Conservation (phyloP, 106 monocot genomes). For the Alisma plantagoaquatica region DNA sequence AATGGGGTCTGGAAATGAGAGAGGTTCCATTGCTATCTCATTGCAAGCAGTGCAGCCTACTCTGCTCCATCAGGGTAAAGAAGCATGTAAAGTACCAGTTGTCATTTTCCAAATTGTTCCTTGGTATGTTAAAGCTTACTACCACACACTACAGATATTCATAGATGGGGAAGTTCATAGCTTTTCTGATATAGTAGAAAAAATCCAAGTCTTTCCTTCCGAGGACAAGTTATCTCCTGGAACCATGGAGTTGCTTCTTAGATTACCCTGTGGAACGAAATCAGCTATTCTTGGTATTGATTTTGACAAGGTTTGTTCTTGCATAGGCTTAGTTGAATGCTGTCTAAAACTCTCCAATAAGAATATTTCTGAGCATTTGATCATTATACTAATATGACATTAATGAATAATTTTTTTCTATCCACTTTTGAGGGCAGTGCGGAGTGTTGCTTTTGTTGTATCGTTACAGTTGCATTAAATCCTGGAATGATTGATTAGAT, state of each 20-base stretch:
- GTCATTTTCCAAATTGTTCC: conserved; percentile 89
- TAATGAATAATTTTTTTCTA: no score
- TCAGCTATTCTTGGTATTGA: conserved; percentile 59
- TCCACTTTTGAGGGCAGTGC: no score
- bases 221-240: conserved; percentile 90
- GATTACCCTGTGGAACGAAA: conserved; percentile 54
- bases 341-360: no score
- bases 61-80: conserved; percentile 12
- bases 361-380: no score
- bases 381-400: no score
- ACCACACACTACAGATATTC: conserved; percentile 73
- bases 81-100: conserved; percentile 38
- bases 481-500: no score
- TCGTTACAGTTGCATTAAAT: no score
- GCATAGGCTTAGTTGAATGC: no score
- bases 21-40: conserved; percentile 89
- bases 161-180: conserved; percentile 52
- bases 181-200: conserved; percentile 49
- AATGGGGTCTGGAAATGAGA: conserved; percentile 96
- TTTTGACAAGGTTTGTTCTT: conserved; percentile 74
- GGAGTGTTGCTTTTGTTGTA: no score
- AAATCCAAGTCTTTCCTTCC: conserved; percentile 74
- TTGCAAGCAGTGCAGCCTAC: conserved; percentile 31
- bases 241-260: conserved; percentile 64
- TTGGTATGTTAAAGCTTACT: conserved; percentile 96